phyloP scores from a whole-genome alignment of 2,329 filamentous ascomycete species.

The Diplocarpon rosae region DNA sequence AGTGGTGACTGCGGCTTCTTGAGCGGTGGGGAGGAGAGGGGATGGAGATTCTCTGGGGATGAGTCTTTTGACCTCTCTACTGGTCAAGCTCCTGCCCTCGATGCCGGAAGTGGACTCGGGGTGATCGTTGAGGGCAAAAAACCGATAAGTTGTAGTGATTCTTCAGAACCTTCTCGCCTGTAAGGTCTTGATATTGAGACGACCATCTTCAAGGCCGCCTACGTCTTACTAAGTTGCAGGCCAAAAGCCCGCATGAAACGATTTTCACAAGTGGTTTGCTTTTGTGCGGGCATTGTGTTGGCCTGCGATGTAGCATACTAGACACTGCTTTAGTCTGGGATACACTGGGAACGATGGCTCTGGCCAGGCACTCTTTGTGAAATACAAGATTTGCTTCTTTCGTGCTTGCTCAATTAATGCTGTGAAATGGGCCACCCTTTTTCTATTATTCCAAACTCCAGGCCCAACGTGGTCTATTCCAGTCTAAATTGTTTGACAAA shows the following conservation, averaged over 20 bases:
- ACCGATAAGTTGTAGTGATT: neutral
- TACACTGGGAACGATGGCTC: too few relatives aligned
- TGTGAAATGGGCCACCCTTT: neutral
- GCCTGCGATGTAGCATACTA: too few relatives aligned
- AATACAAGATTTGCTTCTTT: too few relatives aligned
- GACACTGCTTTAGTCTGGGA: too few relatives aligned
- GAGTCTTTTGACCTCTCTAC: slow-evolving; percentile 38
- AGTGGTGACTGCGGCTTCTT: slow-evolving; percentile 85
- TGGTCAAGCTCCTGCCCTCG: slow-evolving; percentile 19
- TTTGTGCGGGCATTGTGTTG: too few relatives aligned
- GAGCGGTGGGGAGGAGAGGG: slow-evolving; percentile 69
- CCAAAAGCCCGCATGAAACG: too few relatives aligned
- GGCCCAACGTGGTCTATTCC: neutral
- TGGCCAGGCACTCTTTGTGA: too few relatives aligned
- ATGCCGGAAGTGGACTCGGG: slow-evolving; percentile 28
- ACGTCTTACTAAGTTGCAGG: too few relatives aligned
- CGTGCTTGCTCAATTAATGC: too few relatives aligned
- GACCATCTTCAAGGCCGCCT: too few relatives aligned
- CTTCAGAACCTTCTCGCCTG: slow-evolving; percentile 7
- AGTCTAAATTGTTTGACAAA: neutral
- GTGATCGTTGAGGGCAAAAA: slow-evolving; percentile 27
- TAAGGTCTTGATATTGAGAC: neutral
- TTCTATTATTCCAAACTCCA: neutral
- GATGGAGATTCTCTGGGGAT: slow-evolving; percentile 59
- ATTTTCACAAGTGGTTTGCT: too few relatives aligned